A percentile compares a stretch with the other conserved stretches of the same genome.
Conservation (phyloP, 192 early-diverging fungal genomes). For the Umbelopsis sp. region DNA sequence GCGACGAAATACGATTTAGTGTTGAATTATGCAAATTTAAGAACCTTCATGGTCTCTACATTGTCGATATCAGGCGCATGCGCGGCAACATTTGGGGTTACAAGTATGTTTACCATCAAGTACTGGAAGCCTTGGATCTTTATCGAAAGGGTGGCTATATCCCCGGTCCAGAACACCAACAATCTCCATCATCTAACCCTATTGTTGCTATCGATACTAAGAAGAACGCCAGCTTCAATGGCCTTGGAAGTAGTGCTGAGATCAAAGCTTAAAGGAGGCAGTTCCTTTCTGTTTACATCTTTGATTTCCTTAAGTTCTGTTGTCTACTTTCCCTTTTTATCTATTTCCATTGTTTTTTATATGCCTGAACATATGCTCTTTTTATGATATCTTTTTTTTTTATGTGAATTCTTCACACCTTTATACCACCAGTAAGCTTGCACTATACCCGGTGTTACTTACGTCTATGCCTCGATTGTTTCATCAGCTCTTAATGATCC, state of each 20-base stretch:
- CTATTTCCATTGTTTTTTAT: not conserved
- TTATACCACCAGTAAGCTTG: too few species aligned
- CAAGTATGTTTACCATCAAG: constrained; percentile 73
- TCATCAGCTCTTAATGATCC: too few species aligned
- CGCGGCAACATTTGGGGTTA: constrained; percentile 78
- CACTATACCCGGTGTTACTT: too few species aligned
- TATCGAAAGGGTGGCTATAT: constrained; percentile 49
- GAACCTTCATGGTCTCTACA: constrained; percentile 79
- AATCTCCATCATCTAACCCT: not conserved
- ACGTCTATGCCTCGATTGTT: too few species aligned
- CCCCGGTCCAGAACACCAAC: not conserved
- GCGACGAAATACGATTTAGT: constrained; percentile 85
- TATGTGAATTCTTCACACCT: too few species aligned
- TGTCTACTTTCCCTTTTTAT: not conserved
- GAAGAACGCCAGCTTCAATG: not conserved
- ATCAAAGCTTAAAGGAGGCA: not conserved
- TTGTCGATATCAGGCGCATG: constrained; percentile 72
- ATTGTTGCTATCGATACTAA: not conserved
- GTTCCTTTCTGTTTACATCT: not conserved
- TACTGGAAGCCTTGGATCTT: constrained; percentile 51
- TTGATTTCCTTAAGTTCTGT: not conserved
- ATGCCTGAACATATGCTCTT: not conserved
- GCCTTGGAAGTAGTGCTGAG: constrained; percentile 1
- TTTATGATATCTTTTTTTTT: not conserved
- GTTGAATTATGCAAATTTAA: constrained; percentile 92